phyloP scores from a whole-genome alignment of 257 asterid genomes.

The Penstemon davidsonii region DNA sequence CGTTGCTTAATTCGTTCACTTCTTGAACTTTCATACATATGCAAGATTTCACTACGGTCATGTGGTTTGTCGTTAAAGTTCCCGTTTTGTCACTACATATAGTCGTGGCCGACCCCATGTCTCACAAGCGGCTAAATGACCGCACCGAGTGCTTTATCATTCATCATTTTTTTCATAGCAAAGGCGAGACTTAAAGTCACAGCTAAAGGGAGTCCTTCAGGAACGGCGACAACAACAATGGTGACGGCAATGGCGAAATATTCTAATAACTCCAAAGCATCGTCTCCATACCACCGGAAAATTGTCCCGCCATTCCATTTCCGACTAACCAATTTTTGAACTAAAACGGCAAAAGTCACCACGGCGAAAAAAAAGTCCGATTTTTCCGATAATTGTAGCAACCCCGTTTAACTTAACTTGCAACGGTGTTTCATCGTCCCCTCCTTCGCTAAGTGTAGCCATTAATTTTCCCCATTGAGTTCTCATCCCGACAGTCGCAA shows the following conservation, averaged over 20 bases:
- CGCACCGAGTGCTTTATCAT: slow-evolving; percentile 94
- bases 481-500: slow-evolving; percentile 95
- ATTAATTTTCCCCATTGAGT: slow-evolving; percentile 95
- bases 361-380: slow-evolving; percentile 83
- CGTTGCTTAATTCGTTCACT: slow-evolving; percentile 30
- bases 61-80: slow-evolving; percentile 80
- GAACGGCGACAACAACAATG: slow-evolving; percentile 95
- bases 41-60: slow-evolving; percentile 89
- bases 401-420: slow-evolving; percentile 92
- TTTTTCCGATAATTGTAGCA: slow-evolving; percentile 93
- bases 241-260: slow-evolving; percentile 93
- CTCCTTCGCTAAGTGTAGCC: slow-evolving; percentile 94
- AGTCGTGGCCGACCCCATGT: slow-evolving; percentile 96
- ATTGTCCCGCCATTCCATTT: slow-evolving; percentile 55
- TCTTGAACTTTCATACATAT: slow-evolving; percentile 61
- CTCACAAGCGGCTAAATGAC: slow-evolving; percentile 92
- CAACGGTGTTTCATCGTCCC: slow-evolving; percentile 86
- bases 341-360: slow-evolving; percentile 80
- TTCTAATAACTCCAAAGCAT: slow-evolving; percentile 71
- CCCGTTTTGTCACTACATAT: slow-evolving; percentile 94
- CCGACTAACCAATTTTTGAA: slow-evolving; percentile 65
- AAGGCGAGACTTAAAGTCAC: slow-evolving; percentile 90
- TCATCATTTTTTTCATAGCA: slow-evolving; percentile 97
- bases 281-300: slow-evolving; percentile 63
- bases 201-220: slow-evolving; percentile 96